These are phyloP conservation scores for Paramyrothecium roridum DNA, from an alignment of 2,329 filamentous ascomycete species.

Conservation along the genomic window DNA sequence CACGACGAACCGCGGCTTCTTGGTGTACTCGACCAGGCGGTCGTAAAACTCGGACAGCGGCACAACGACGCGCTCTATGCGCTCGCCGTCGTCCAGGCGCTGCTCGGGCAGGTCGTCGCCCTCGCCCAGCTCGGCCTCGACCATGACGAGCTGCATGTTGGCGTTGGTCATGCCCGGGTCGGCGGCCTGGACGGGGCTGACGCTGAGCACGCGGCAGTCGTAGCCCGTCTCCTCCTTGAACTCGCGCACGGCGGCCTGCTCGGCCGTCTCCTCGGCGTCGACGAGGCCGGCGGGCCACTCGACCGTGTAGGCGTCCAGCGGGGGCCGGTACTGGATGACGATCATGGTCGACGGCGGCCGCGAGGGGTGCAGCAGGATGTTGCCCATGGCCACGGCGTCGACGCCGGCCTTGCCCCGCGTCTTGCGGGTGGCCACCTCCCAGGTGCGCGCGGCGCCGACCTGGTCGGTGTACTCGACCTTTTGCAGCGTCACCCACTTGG, in stretches of 20 bases:
- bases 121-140: constrained; percentile 16
- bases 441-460: constrained; percentile 18
- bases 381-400: constrained; percentile 22
- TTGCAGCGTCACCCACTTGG: constrained; percentile 19
- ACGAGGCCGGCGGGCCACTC: constrained; percentile 21
- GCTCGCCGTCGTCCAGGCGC: constrained; percentile 18
- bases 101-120: constrained; percentile 16
- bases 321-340: constrained; percentile 21
- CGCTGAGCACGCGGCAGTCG: constrained; percentile 15
- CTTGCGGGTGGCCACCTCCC: constrained; percentile 21
- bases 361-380: constrained; percentile 18
- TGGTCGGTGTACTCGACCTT: constrained; percentile 22
- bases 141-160: constrained; percentile 22
- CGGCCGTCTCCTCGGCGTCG: constrained; percentile 18
- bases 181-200: constrained; percentile 17
- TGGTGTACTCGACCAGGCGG: constrained; percentile 18
- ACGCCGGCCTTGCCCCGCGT: constrained; percentile 18
- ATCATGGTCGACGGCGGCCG: constrained; percentile 19
- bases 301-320: constrained; percentile 20
- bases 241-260: constrained; percentile 18
- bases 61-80: constrained; percentile 18
- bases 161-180: constrained; percentile 21
- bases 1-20: constrained; percentile 16
- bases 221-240: constrained; percentile 22
- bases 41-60: constrained; percentile 18